Evolutionary conservation across 371 early-diverging fungal genomes (phyloP), one percentile per base, ranked within the genome.

Genomic region (Nematocida ausubeli): DNA sequence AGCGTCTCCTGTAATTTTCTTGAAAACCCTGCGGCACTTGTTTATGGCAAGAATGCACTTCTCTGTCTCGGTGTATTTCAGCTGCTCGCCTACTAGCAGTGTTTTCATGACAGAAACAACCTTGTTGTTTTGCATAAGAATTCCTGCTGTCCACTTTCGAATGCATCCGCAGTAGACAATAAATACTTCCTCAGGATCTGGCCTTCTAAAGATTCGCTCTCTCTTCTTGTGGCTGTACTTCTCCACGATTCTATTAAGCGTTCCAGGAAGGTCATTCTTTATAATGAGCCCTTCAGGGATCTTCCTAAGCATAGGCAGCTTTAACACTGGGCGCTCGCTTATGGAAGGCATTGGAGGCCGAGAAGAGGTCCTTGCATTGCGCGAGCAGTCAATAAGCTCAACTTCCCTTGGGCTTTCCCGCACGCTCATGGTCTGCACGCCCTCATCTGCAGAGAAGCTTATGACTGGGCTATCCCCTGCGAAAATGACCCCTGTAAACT

Each of bases 11-110:
- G 28, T 28, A 34, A 60, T 35, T 2, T 60, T 39, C 35, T 35
- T 24, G 39, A 60, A 60, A 35, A 39, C 24, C 16, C n/a, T 39
- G 9, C 37, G 28, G 6, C 32, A 32, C 28, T 28, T 30, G 60
- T 60, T 28, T 37, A 60, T 39, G 24, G 60, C 60, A 35, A 60
- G 60, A 60, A 60, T 60, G 60, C 60, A 60, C 60, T 60, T 60
- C 24, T 60, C 60, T 4, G 60, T 60, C 35, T 60, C 60, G 14
- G 60, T 60, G 39, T 37, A 60, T 5, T 37, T n/a, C 7, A 35
- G 30, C 35, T 60, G 60, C 32, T 32, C 32, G 35, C n/a, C 32
- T 5, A 39, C 24, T 35, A 60, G 60, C 24, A 35, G 60, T 9
- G 37, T 16, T 35, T 60, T 60, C 24, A 35, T 22, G 24, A 60